phyloP scores from a whole-genome alignment of 129 eudicot genomes.

The Arctium minus region DNA sequence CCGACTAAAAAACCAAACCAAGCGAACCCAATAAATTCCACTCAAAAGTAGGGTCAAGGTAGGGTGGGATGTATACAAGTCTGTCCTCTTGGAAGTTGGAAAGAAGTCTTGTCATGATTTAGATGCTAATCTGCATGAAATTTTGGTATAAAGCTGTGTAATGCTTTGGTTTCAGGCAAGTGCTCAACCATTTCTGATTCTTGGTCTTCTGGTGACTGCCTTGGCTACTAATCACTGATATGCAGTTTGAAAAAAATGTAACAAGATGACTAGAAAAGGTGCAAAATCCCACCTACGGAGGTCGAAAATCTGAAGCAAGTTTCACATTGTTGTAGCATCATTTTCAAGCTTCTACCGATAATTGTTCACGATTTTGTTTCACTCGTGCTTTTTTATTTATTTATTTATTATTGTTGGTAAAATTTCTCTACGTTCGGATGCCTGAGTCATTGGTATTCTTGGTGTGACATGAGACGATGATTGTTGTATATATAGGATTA shows the following conservation, averaged over 20 bases:
- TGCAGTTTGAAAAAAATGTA: slow-evolving; percentile 7
- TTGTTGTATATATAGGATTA: slow-evolving; percentile 31
- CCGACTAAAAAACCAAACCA: not conserved
- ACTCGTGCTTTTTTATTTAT: not conserved
- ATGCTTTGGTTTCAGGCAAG: slow-evolving; percentile 70
- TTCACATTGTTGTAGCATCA: slow-evolving; percentile 11
- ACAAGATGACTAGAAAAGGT: slow-evolving; percentile 18
- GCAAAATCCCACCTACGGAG: slow-evolving; percentile 3
- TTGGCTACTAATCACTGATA: slow-evolving; percentile 69
- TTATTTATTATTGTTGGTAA: not conserved
- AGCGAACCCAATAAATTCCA: not conserved
- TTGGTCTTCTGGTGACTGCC: slow-evolving; percentile 80
- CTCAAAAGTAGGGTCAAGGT: not conserved
- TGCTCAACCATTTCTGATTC: slow-evolving; percentile 89
- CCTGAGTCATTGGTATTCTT: not conserved
- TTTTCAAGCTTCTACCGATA: not conserved
- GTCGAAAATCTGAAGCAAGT: slow-evolving; percentile 4
- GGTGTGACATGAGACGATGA: not conserved
- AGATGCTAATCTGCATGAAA: slow-evolving; percentile 15
- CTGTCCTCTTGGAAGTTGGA: not conserved
- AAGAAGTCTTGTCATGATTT: not conserved
- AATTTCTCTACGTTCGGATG: not conserved
- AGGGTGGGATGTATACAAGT: not conserved
- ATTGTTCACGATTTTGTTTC: slow-evolving; percentile 3
- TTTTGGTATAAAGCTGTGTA: not conserved